phyloP scores from a whole-genome alignment of 768 basidiomycete genomes.

The Podaxis carcinomalis region DNA sequence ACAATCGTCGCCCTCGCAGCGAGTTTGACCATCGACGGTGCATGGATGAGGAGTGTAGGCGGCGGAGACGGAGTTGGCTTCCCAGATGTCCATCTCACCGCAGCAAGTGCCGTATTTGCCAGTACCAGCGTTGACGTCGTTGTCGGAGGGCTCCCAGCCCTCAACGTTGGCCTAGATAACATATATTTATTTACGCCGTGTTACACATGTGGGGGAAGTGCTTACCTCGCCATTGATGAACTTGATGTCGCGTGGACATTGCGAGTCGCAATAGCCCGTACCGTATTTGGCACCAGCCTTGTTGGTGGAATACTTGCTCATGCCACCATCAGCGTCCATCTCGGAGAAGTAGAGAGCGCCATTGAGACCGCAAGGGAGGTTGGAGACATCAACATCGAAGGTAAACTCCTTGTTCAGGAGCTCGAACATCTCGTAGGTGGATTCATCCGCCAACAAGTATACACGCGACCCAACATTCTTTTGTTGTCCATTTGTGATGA shows the following conservation, averaged over 20 bases:
- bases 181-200: not conserved
- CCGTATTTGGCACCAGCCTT: slow-evolving; percentile 22
- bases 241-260: slow-evolving; percentile 20
- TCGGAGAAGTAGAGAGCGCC: slow-evolving; percentile 19
- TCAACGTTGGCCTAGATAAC: slow-evolving; percentile 15
- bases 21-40: slow-evolving; percentile 14
- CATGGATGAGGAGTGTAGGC: slow-evolving; percentile 22
- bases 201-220: not conserved
- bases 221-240: slow-evolving; percentile 18
- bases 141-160: slow-evolving; percentile 16
- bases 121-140: slow-evolving; percentile 18
- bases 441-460: slow-evolving; percentile 17
- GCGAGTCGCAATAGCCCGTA: slow-evolving; percentile 21
- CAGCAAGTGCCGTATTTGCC: slow-evolving; percentile 20
- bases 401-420: slow-evolving; percentile 21
- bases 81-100: slow-evolving; percentile 23
- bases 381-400: slow-evolving; percentile 20
- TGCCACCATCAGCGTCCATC: slow-evolving; percentile 19
- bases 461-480: slow-evolving; percentile 20
- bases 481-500: slow-evolving; percentile 24
- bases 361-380: slow-evolving; percentile 19
- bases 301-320: slow-evolving; percentile 15
- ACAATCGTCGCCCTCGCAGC: slow-evolving; percentile 16
- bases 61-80: slow-evolving; percentile 20
- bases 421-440: slow-evolving; percentile 18